Evolutionary conservation across 1,284 basidiomycete species (phyloP), one percentile per base, ranked within the genome.

Genomic region (Heterobasidion parviporum): DNA sequence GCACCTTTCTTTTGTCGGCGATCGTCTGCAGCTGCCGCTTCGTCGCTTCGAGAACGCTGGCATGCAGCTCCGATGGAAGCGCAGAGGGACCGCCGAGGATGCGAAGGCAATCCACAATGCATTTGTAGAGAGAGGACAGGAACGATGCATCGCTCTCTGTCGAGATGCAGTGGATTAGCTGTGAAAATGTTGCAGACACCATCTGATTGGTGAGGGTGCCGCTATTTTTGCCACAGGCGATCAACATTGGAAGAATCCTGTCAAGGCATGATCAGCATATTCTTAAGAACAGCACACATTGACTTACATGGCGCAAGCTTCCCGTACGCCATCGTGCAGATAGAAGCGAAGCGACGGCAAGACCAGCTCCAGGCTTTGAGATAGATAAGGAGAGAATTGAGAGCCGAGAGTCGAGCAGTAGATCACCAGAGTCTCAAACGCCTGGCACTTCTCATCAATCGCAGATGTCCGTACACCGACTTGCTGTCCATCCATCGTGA

Each of bases 401-500:
- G 77, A 74, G 0, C 81, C 79, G 8, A 93, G 77, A 8, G 87
- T 84, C 43, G 82, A 84, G 59, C 83, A 87, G 64, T 92, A 90
- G 16, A 89, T 85, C 5, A 92, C 81, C 14, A 94, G 76, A 38
- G 88, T 91, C 62, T 91, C 87, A 62, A 92, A 92, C 2, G 91
- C 90, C 63, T 90, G 85, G 56, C 89, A 89, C 67, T 94, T 93
- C 62, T 94, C 92, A 63, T 92, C 89, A 60, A 93, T 83, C 3
- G 83, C 83, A 0, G 87, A 84, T 1, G 89, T 92, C 56, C 83
- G 79, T 58, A 92, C 87, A 1, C 84, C 85, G n/a, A 90, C 76
- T 14, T 82, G 80, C 54, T 83, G 83, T 0, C 88, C 89, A 54
- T 89, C 87, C 74, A 91, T 80, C 8, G 77, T 74, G 59, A 92